Evolutionary conservation across 768 basidiomycete species (phyloP).

Genomic region (Mycena kentingensis): DNA sequence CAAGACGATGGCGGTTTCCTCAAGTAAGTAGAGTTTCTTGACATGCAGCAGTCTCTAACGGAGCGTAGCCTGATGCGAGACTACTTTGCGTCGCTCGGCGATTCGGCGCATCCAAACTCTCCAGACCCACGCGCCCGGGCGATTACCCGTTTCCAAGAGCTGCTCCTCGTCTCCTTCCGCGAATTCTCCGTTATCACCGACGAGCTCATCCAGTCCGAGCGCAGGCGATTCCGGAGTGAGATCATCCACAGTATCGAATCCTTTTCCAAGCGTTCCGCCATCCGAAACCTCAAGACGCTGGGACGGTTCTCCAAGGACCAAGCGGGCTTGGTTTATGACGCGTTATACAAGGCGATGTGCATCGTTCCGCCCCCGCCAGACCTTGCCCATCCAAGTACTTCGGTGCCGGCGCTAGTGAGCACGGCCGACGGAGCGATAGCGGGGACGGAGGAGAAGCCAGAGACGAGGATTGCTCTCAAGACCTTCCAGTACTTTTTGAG

Average conservation of each 20-base stretch:
- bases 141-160: slow-evolving; percentile 96
- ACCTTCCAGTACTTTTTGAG: slow-evolving; percentile 91
- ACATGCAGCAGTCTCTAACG: background rate
- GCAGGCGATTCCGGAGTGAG: slow-evolving; percentile 82
- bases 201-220: slow-evolving; percentile 86
- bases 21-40: slow-evolving; percentile 54
- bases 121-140: slow-evolving; percentile 86
- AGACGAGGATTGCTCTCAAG: slow-evolving; percentile 82
- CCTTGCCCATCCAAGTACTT: slow-evolving; percentile 38
- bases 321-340: slow-evolving; percentile 88
- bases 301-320: slow-evolving; percentile 87
- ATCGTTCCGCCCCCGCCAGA: slow-evolving; percentile 67
- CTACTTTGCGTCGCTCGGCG: slow-evolving; percentile 91
- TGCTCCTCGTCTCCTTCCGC: slow-evolving; percentile 93
- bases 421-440: slow-evolving; percentile 46
- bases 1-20: slow-evolving; percentile 98
- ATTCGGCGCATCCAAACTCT: slow-evolving; percentile 91
- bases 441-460: slow-evolving; percentile 71
- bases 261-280: slow-evolving; percentile 88
- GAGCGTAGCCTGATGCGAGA: slow-evolving; percentile 81
- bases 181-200: slow-evolving; percentile 97
- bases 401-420: slow-evolving; percentile 48
- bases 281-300: slow-evolving; percentile 81
- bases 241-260: slow-evolving; percentile 91
- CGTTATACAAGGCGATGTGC: slow-evolving; percentile 83